Conservation (phyloP, 2,329 filamentous ascomycete species). For the Aspergillus cejpii region DNA sequence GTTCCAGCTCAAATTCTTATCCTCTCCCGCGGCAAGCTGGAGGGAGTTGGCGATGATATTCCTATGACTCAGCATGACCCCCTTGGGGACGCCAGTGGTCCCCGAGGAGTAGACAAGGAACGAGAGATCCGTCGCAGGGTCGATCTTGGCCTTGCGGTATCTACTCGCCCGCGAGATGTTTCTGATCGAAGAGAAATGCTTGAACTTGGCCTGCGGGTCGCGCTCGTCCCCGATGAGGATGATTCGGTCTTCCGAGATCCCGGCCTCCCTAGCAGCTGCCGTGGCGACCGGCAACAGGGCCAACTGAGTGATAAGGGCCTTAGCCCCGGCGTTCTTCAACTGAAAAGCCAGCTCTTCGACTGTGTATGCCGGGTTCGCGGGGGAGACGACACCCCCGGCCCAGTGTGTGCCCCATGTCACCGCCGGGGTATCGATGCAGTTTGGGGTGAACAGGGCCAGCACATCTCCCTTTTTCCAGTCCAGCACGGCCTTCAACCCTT, state of each 20-base stretch:
- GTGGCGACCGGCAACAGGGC: conserved; percentile 58
- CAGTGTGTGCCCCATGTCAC: conserved; percentile 73
- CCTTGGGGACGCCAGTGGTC: conserved; percentile 86
- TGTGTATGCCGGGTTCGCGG: conserved; percentile 83
- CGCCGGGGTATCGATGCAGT: conserved; percentile 74
- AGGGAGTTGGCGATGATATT: conserved; percentile 73
- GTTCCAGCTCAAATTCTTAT: conserved; percentile 50
- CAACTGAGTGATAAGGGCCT: conserved; percentile 66
- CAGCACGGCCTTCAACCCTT: conserved; percentile 66
- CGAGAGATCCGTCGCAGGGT: conserved; percentile 65
- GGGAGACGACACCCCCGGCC: conserved; percentile 75
- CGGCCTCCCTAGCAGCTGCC: conserved; percentile 62
- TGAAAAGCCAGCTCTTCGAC: conserved; percentile 77
- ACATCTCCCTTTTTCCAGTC: conserved; percentile 79
- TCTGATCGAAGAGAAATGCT: conserved; percentile 66
- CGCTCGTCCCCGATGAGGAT: conserved; percentile 61
- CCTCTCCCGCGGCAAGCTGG: conserved; percentile 52
- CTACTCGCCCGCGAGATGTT: conserved; percentile 56
- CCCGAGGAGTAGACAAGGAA: conserved; percentile 86
- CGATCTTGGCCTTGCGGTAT: conserved; percentile 55
- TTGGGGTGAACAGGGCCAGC: conserved; percentile 74
- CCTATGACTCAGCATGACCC: conserved; percentile 74
- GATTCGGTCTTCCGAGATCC: conserved; percentile 64
- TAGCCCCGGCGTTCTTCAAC: conserved; percentile 69
- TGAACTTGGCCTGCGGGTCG: conserved; percentile 53